Evolutionary conservation across 306 rosid genomes (phyloP).

Genomic region (Prunus mira): DNA sequence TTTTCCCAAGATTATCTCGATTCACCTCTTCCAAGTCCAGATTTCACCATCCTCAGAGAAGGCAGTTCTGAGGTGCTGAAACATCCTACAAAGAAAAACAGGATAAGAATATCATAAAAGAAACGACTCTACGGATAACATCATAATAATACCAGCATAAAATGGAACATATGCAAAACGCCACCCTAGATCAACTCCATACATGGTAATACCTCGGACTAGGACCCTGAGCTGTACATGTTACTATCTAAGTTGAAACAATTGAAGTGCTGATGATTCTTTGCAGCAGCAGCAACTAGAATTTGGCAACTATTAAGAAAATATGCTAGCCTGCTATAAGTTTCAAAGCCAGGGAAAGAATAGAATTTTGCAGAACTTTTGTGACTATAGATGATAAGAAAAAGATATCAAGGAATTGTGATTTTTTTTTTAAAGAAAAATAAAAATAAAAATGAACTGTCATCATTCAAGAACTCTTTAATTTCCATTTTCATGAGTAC

Average conservation of each 20-base stretch:
- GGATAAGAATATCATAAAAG: background rate
- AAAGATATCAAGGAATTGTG: too few relatives aligned
- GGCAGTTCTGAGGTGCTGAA: background rate
- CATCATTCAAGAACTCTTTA: background rate
- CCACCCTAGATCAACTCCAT: background rate
- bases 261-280: too few relatives aligned
- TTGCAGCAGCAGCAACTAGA: too few relatives aligned
- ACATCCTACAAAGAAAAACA: background rate
- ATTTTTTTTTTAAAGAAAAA: too few relatives aligned
- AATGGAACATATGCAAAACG: background rate
- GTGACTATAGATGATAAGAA: background rate
- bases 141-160: background rate
- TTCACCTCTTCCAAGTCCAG: constrained; percentile 1
- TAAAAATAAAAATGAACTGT: background rate
- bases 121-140: too few relatives aligned
- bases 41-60: background rate
- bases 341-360: too few relatives aligned
- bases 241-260: background rate
- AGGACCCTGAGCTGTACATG: background rate
- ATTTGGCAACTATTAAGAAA: too few relatives aligned
- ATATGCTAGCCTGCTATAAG: too few relatives aligned
- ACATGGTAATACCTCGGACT: background rate
- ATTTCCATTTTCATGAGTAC: too few relatives aligned
- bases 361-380: background rate
- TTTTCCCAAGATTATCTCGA: background rate